A percentile compares a stretch with the other conserved stretches of the same genome.
phyloP scores from a whole-genome alignment of 2,329 filamentous ascomycete species.

The Colletotrichum godetiae region DNA sequence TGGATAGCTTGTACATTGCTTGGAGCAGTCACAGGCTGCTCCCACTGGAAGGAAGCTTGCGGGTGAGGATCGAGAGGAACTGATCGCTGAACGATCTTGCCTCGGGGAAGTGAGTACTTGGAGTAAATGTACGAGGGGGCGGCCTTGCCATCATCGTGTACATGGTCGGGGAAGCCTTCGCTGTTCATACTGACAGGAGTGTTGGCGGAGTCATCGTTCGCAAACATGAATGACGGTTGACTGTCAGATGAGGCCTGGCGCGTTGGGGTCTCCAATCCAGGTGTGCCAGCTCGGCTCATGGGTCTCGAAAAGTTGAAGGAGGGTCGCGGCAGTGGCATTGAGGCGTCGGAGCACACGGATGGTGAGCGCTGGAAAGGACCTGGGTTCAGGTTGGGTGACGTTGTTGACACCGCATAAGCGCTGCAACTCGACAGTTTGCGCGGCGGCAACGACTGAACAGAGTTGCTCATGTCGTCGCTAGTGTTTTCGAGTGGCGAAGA shows the following conservation, averaged over 20 bases:
- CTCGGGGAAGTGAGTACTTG: conserved; percentile 85
- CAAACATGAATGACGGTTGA: conserved; percentile 71
- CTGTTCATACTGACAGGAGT: conserved; percentile 80
- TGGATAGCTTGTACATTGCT: conserved; percentile 57
- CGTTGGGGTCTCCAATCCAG: conserved; percentile 66
- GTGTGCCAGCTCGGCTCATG: conserved; percentile 78
- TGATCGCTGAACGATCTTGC: conserved; percentile 79
- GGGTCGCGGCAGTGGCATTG: conserved; percentile 74
- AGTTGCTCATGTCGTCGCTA: conserved; percentile 75
- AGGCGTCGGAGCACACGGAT: conserved; percentile 86
- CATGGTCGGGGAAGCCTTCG: conserved; percentile 71
- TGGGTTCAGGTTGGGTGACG: conserved; percentile 68
- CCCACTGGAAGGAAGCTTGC: conserved; percentile 70
- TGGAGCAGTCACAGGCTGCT: conserved; percentile 60
- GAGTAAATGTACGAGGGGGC: conserved; percentile 87
- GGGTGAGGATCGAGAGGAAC: conserved; percentile 67
- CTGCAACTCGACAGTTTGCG: conserved; percentile 81
- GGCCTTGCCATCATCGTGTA: conserved; percentile 57
- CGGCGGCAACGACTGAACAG: conserved; percentile 72
- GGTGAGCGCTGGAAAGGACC: conserved; percentile 77
- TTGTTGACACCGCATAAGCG: conserved; percentile 53
- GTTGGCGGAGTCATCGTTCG: conserved; percentile 70
- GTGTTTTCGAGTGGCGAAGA: conserved; percentile 73
- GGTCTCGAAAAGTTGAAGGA: conserved; percentile 96
- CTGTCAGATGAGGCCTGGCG: conserved; percentile 76